A percentile compares a stretch with the other conserved stretches of the same genome.
Conservation (phyloP, 2,329 filamentous ascomycete genomes). For the Alternaria novae-zelandiae region DNA sequence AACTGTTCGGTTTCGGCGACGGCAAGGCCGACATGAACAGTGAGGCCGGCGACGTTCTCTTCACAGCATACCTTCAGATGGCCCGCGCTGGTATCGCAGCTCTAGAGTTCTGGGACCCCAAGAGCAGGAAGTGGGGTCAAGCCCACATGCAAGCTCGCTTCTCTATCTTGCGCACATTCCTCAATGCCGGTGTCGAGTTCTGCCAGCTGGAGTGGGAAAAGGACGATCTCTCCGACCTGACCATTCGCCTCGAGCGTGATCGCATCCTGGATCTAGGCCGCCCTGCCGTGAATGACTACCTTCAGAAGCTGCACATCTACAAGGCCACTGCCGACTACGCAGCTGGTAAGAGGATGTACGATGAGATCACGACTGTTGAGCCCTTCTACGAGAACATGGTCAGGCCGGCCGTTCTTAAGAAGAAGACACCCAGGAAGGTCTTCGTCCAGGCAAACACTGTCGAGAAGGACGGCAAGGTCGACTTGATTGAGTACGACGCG, state of each 20-base stretch:
- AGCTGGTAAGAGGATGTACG: conserved; percentile 79
- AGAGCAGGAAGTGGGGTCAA: conserved; percentile 89
- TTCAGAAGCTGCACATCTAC: conserved; percentile 91
- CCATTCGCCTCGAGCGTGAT: conserved; percentile 80
- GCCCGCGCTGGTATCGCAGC: conserved; percentile 88
- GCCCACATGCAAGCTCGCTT: conserved; percentile 87
- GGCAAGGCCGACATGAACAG: conserved; percentile 74
- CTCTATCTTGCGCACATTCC: conserved; percentile 83
- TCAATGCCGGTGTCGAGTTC: conserved; percentile 85
- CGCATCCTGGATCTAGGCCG: conserved; percentile 87
- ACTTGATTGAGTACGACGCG: conserved; percentile 86
- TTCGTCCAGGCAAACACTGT: conserved; percentile 94
- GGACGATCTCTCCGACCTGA: conserved; percentile 79
- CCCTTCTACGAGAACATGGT: conserved; percentile 86
- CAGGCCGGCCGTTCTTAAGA: conserved; percentile 74
- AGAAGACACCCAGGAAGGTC: conserved; percentile 85
- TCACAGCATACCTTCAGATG: conserved; percentile 89
- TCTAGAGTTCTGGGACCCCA: conserved; percentile 94
- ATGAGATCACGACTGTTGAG: conserved; percentile 81
- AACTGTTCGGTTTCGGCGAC: conserved; percentile 91
- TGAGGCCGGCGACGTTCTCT: conserved; percentile 85
- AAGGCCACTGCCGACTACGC: conserved; percentile 87
- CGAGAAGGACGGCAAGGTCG: conserved; percentile 59
- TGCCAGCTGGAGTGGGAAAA: conserved; percentile 78
- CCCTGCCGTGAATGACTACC: conserved; percentile 80